Percentiles rank a stretch among this genome's conserved stretches.
phyloP scores from a whole-genome alignment of 2,329 filamentous ascomycete species.

The Pseudogymnoascus sp. region DNA sequence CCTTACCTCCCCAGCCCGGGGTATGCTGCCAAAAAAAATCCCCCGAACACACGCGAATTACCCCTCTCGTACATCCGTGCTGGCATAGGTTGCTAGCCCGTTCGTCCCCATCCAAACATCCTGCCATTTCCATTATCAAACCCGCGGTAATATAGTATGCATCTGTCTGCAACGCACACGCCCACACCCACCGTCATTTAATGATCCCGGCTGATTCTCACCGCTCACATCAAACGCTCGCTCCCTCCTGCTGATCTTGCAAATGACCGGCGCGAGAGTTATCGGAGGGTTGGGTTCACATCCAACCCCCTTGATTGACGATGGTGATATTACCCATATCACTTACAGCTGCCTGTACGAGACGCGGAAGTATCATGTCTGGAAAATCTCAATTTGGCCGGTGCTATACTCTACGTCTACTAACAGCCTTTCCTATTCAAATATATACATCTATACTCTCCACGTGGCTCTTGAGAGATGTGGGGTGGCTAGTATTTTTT shows the following conservation, averaged over 20 bases:
- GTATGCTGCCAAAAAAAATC: background rate
- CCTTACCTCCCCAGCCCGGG: background rate
- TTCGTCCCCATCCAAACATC: constrained; percentile 1
- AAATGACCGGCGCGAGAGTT: background rate
- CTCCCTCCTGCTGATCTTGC: constrained; percentile 5
- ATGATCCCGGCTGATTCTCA: background rate
- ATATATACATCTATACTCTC: background rate
- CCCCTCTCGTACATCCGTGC: background rate
- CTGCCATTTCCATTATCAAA: constrained; percentile 2
- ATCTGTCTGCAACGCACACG: background rate
- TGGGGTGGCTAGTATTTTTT: background rate
- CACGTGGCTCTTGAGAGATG: background rate
- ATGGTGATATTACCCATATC: background rate
- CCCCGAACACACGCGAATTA: background rate
- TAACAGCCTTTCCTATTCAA: background rate
- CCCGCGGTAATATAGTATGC: background rate
- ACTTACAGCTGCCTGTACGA: background rate
- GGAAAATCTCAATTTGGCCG: background rate
- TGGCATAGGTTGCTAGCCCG: background rate
- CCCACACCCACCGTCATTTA: background rate
- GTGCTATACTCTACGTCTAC: background rate
- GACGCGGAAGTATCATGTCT: background rate
- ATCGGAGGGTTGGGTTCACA: background rate
- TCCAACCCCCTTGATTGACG: background rate
- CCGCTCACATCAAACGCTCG: constrained; percentile 7